These are phyloP conservation scores for Vaccinium myrtillus DNA, from an alignment of 148 eudicot genomes.

Conservation along the genomic window DNA sequence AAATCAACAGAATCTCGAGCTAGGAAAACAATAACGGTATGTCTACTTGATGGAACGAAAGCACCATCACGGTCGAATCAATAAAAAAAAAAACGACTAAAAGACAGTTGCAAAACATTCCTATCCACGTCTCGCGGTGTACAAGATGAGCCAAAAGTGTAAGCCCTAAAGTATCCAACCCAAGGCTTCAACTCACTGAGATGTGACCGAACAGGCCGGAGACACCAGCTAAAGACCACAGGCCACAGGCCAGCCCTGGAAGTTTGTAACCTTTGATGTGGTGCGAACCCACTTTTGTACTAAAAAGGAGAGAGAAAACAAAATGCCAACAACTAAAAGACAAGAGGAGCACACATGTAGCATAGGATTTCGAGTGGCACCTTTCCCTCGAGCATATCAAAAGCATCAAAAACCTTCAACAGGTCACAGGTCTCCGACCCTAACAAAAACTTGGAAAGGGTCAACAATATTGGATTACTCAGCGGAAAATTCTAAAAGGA, in stretches of 20 bases:
- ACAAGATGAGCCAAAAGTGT: neutral
- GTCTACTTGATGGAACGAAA: too few species aligned
- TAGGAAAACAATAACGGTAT: too few species aligned
- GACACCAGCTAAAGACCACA: neutral
- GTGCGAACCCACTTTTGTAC: neutral
- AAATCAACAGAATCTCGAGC: too few species aligned
- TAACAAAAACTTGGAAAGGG: neutral
- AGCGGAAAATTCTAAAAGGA: neutral
- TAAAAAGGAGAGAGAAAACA: conserved; percentile 13
- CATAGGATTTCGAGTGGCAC: neutral
- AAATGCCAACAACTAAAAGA: conserved; percentile 5
- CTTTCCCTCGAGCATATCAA: neutral
- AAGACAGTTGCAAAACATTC: too few species aligned
- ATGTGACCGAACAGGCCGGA: neutral
- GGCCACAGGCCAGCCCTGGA: neutral
- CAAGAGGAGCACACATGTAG: neutral
- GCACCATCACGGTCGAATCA: too few species aligned
- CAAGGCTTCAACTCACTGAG: neutral
- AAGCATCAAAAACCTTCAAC: neutral
- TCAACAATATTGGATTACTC: neutral
- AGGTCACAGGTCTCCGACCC: neutral
- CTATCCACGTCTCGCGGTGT: neutral
- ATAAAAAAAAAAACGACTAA: too few species aligned
- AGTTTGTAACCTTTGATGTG: neutral
- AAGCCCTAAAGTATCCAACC: neutral